A percentile compares a stretch with the other conserved stretches of the same genome.
phyloP scores from a whole-genome alignment of 1,284 basidiomycete genomes.

The Uromyces viciae-fabae region DNA sequence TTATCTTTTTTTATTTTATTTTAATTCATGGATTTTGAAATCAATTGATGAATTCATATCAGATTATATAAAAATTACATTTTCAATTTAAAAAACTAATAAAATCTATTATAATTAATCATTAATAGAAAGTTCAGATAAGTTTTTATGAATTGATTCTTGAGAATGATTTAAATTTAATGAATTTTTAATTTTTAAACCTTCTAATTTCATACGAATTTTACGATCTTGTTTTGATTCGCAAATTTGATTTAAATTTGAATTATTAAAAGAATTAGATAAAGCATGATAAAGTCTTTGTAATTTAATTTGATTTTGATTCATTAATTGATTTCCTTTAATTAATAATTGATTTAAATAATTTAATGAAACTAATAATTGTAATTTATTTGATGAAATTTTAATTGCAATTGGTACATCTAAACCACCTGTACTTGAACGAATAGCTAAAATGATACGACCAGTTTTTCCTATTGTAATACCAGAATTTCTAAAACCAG shows the following conservation, averaged over 20 bases:
- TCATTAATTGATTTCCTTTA: slow-evolving; percentile 16
- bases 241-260: not conserved
- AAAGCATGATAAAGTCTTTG: slow-evolving; percentile 6
- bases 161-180: no score
- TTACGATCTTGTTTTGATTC: slow-evolving; percentile 11
- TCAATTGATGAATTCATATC: no score
- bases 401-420: slow-evolving; percentile 35
- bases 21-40: no score
- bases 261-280: not conserved
- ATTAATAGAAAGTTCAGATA: no score
- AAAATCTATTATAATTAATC: no score
- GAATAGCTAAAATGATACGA: slow-evolving; percentile 21
- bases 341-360: slow-evolving; percentile 13
- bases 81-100: no score
- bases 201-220: slow-evolving; percentile 11
- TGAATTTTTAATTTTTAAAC: no score
- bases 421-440: slow-evolving; percentile 30
- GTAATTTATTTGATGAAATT: not conserved
- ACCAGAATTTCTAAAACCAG: slow-evolving; percentile 40
- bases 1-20: no score
- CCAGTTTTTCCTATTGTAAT: slow-evolving; percentile 22
- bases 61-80: no score
- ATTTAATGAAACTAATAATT: slow-evolving; percentile 12
- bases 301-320: slow-evolving; percentile 5
- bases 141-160: no score